Evolutionary conservation across 1,284 basidiomycete species (phyloP), one percentile per base, ranked within the genome.

Genomic region (Salmacisia buchloeana): DNA sequence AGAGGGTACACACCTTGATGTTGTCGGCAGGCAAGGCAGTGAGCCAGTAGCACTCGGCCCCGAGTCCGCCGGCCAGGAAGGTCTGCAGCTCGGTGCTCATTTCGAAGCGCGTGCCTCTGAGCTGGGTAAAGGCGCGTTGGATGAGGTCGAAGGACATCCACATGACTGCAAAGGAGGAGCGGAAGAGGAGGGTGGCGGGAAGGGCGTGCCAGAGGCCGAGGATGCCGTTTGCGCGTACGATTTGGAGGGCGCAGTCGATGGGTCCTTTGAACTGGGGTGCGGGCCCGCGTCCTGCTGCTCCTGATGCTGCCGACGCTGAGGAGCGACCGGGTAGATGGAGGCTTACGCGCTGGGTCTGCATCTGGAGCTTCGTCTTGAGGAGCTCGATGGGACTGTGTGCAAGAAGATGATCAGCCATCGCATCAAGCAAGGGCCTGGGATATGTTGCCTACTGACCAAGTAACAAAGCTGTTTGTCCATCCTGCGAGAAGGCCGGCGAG

Each of bases 11-110:
- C 29, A 54, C 49, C 49, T 91, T 91, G 65, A 89, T 82, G 71
- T 88, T 88, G 78, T 91, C 89, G 31, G 87, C 85, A 0, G 89
- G 88, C 57, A 89, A 89, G 21, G 85, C 88, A 81, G 87, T 85
- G 21, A 84, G 61, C 81, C 81, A 81, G 62, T 79, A 82, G 2
- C 77, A 59, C 58, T 81, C 81, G 23, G 79, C 77, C 1, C 68
- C 73, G 1, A 81, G 43, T 0, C 77, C 79, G 25, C 89, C 89
- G 2, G 88, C 84, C 18, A 89, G 76, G 76, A 90, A 89, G 67
- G 87, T 89, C 4, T 87, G 84, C 10, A 83, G 80, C 2, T 85
- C 86, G 21, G 85, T 85, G 67, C 83, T 85, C 73, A 89, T 84
- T 84, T 89, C 61, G 66, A 64, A 70, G 0, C 12, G 9, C 9